phyloP scores from a whole-genome alignment of 2,329 filamentous ascomycete genomes.

The Monosporascus sp. region DNA sequence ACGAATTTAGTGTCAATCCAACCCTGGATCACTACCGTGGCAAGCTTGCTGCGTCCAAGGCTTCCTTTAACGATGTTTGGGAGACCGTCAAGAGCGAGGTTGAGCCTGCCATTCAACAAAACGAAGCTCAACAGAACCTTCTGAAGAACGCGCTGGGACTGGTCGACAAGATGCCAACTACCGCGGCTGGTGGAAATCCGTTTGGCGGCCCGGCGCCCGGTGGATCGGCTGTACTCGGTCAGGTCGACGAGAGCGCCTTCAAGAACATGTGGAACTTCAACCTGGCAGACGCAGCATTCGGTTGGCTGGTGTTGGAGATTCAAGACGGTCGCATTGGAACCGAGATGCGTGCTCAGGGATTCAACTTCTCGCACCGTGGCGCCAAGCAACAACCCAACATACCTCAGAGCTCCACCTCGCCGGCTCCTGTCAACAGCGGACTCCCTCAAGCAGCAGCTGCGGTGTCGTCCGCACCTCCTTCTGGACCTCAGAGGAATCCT shows the following conservation, averaged over 20 bases:
- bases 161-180: conserved; percentile 96
- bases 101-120: conserved; percentile 87
- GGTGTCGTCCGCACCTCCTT: conserved; percentile 25
- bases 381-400: conserved; percentile 62
- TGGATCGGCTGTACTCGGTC: conserved; percentile 68
- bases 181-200: conserved; percentile 91
- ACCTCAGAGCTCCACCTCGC: conserved; percentile 32
- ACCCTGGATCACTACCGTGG: conserved; percentile 97
- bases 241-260: conserved; percentile 97
- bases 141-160: conserved; percentile 87
- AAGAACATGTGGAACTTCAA: conserved; percentile 99
- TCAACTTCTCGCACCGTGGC: conserved; percentile 96
- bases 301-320: conserved; percentile 90
- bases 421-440: conserved; percentile 29
- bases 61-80: conserved; percentile 99
- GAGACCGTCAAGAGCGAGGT: conserved; percentile 97
- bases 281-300: conserved; percentile 92
- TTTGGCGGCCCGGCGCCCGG: conserved; percentile 76
- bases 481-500: conserved; percentile 30
- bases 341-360: conserved; percentile 97
- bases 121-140: conserved; percentile 88
- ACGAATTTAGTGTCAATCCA: conserved; percentile 98
- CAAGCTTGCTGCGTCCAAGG: conserved; percentile 95
- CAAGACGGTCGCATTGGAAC: conserved; percentile 95
- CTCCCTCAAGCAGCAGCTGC: conserved; percentile 22